Evolutionary conservation across 164 flowering plant genomes (phyloP).

Genomic region (Malania oleifera): DNA sequence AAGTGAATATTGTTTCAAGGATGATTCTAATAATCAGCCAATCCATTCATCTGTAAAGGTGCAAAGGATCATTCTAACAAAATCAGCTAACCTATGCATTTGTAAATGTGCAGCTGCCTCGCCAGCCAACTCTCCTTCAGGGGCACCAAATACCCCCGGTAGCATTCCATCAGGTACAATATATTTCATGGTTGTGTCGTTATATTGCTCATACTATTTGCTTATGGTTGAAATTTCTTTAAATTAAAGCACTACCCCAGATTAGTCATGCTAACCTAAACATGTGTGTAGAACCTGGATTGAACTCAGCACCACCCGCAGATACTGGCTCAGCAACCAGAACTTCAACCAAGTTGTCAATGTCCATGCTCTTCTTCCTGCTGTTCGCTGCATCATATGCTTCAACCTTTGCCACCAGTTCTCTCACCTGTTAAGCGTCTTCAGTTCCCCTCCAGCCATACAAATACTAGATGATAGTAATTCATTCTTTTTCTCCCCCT

Average conservation of each 20-base stretch:
- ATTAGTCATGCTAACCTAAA: background rate
- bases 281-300: conserved; percentile 34
- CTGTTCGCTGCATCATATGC: conserved; percentile 38
- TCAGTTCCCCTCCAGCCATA: no score
- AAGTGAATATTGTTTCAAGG: background rate
- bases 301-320: conserved; percentile 38
- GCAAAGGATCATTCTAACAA: no score
- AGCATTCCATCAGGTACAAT: conserved; percentile 38
- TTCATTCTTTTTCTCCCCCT: no score
- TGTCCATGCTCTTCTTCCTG: conserved; percentile 27
- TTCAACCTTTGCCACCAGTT: conserved; percentile 25
- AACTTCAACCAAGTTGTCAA: conserved; percentile 32
- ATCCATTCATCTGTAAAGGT: background rate
- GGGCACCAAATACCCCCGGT: conserved; percentile 27
- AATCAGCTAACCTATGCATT: no score
- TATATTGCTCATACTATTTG: no score
- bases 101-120: conserved; percentile 33
- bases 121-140: conserved; percentile 43
- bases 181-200: no score
- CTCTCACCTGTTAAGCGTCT: background rate
- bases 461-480: no score
- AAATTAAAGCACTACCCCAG: no score
- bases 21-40: background rate
- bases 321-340: conserved; percentile 37
- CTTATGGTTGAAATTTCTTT: no score